phyloP scores from a whole-genome alignment of 768 basidiomycete species.

The Tricholomella constricta region DNA sequence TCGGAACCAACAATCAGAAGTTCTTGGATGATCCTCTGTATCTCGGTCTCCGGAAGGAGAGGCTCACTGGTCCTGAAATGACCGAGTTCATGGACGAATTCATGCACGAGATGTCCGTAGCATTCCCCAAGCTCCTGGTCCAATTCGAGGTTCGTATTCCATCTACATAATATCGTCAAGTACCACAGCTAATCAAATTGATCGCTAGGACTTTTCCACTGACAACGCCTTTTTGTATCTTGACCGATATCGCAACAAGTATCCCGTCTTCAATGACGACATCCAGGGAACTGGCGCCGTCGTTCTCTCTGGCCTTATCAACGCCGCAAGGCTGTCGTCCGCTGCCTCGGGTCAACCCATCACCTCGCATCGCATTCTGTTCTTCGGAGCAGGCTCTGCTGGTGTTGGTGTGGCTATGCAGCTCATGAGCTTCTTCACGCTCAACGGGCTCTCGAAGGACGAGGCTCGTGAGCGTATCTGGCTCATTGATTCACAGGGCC shows the following conservation, averaged over 20 bases:
- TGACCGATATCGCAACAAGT: constrained; percentile 70
- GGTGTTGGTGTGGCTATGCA: constrained; percentile 93
- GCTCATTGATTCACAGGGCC: constrained; percentile 84
- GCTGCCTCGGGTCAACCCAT: constrained; percentile 69
- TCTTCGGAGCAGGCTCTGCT: constrained; percentile 91
- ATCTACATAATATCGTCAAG: background rate
- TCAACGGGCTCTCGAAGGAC: constrained; percentile 73
- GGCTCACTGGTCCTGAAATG: constrained; percentile 65
- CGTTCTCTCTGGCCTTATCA: constrained; percentile 86
- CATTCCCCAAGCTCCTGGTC: constrained; percentile 81
- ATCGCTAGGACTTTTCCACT: constrained; percentile 79
- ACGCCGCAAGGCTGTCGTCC: constrained; percentile 78
- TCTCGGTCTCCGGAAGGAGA: constrained; percentile 77
- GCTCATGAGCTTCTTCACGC: constrained; percentile 84
- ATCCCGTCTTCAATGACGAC: constrained; percentile 88
- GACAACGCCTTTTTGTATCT: constrained; percentile 90
- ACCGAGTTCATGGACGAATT: constrained; percentile 91
- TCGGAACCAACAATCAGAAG: constrained; percentile 84
- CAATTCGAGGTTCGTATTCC: constrained; percentile 69
- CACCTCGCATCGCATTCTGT: constrained; percentile 80
- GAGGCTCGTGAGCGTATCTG: constrained; percentile 80
- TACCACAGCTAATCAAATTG: background rate
- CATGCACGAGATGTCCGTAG: constrained; percentile 75
- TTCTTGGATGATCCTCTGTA: constrained; percentile 88
- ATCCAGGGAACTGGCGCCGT: constrained; percentile 92